These are phyloP conservation scores for Stropharia rugosoannulata DNA, from an alignment of 768 basidiomycete genomes.

Conservation along the genomic window DNA sequence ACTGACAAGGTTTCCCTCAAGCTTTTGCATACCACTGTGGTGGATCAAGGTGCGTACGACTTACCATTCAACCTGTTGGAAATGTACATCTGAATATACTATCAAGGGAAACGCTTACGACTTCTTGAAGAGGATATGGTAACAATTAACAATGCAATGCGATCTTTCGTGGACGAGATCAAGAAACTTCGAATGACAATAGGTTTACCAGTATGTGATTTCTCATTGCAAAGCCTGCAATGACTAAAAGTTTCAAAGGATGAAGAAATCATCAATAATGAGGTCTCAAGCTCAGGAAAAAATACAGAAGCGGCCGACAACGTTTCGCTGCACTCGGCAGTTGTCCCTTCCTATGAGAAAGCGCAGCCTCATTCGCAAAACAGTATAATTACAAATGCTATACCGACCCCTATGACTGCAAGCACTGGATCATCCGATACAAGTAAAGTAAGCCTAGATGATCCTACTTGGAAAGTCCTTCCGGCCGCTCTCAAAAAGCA, in stretches of 20 bases:
- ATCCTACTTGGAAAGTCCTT: slow-evolving; percentile 98
- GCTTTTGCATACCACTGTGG: slow-evolving; percentile 32
- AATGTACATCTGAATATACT: slow-evolving; percentile 1
- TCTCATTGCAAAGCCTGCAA: background rate
- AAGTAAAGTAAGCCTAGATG: slow-evolving; percentile 94
- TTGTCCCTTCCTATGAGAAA: slow-evolving; percentile 16
- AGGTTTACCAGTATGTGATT: slow-evolving; percentile 33
- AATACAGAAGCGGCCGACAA: slow-evolving; percentile 1
- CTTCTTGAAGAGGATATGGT: slow-evolving; percentile 76
- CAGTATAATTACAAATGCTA: slow-evolving; percentile 24
- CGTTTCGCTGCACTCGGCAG: slow-evolving; percentile 19
- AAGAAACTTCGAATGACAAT: slow-evolving; percentile 34
- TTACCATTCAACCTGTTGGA: slow-evolving; percentile 6
- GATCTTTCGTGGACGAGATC: slow-evolving; percentile 64
- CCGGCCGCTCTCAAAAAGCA: slow-evolving; percentile 98
- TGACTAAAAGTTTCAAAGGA: slow-evolving; percentile 3
- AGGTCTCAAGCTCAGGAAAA: slow-evolving; percentile 8
- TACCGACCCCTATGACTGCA: slow-evolving; percentile 39
- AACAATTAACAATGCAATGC: slow-evolving; percentile 58
- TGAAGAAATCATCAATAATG: slow-evolving; percentile 23
- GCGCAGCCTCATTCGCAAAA: background rate
- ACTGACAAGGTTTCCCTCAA: slow-evolving; percentile 12
- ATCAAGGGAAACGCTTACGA: slow-evolving; percentile 56
- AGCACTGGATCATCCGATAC: slow-evolving; percentile 67
- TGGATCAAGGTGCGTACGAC: slow-evolving; percentile 62